Evolutionary conservation across 805 yeast genomes (phyloP), one percentile per base, ranked within the genome.

Genomic region (Citeromyces matritensis): DNA sequence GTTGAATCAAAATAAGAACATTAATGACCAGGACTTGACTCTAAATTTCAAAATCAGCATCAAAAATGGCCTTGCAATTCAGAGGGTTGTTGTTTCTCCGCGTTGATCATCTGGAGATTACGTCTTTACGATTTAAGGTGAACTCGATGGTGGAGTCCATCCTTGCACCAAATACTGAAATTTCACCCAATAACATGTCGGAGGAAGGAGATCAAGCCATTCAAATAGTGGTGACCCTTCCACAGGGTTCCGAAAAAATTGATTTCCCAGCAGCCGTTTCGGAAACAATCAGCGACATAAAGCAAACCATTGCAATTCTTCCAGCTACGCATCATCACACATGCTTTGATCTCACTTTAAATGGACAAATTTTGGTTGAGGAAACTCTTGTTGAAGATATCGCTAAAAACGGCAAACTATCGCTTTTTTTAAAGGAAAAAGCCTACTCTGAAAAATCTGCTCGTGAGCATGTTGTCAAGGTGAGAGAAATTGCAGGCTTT

Each of bases 401-500:
- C n/a, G 45, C 43, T 6, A 48, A 46, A 4, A 35, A 47, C 7
- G 44, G 44, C 11, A 44, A 45, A 14, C 42, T 70, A n/a, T 39
- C 47, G 1, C 47, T 81, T 30, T 52, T 48, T 11, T 48, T 81
- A 38, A 60, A 53, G 25, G 69, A 69, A 35, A 65, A 61, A 33
- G 58, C 75, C 1, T 82, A 82, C 57, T 73, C 64, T 36, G 74
- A 69, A 47, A 59, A 65, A 27, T 57, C 64, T 21, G 74, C 80
- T 19, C 57, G 71, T 37, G 68, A 65, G 17, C 94, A 84, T 49
- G 48, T 83, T 27, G 48, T 57, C 31, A 69, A 69, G 36, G 65
- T 74, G 30, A 69, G 93, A 48, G 84, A 75, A 34, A 55, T 60
- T 30, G 60, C 68, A 27, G 75, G 72, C 3, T 56, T 75, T 39